These are phyloP conservation scores for Sarocladium oryzae DNA, from an alignment of 2,329 filamentous ascomycete genomes.

Conservation along the genomic window DNA sequence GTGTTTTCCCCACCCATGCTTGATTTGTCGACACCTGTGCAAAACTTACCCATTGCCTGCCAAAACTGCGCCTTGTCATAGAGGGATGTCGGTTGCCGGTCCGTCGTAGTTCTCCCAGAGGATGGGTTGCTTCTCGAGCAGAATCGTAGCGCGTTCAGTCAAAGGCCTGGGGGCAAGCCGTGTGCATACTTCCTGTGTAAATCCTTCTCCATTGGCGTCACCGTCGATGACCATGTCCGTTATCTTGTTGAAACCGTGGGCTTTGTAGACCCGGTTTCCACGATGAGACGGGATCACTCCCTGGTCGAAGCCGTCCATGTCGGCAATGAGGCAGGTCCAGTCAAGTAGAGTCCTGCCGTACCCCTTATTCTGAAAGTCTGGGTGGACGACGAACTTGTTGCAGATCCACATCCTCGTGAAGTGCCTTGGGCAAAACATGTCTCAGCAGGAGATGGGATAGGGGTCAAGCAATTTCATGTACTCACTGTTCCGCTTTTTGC, in stretches of 20 bases:
- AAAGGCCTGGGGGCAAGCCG: constrained; percentile 11
- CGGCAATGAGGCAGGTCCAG: neutral
- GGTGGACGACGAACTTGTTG: neutral
- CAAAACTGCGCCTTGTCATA: no score
- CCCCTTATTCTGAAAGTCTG: neutral
- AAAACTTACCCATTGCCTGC: no score
- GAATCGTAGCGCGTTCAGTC: no score
- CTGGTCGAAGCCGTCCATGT: neutral
- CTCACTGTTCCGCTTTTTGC: neutral
- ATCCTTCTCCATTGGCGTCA: neutral
- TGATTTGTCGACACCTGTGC: no score
- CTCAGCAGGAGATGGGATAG: neutral
- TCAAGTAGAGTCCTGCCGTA: neutral
- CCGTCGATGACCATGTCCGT: neutral
- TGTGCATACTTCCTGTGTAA: neutral
- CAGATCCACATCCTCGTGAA: neutral
- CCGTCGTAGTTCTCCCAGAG: no score
- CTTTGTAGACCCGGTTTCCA: neutral
- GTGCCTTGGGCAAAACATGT: neutral
- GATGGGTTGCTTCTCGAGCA: no score
- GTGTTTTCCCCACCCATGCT: no score
- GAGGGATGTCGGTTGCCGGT: no score
- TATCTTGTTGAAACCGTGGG: neutral
- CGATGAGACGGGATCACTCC: neutral
- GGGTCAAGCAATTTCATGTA: neutral